Base-by-base conservation (phyloP, 1,284 basidiomycete species). In the Gymnopus androsaceus region DNA sequence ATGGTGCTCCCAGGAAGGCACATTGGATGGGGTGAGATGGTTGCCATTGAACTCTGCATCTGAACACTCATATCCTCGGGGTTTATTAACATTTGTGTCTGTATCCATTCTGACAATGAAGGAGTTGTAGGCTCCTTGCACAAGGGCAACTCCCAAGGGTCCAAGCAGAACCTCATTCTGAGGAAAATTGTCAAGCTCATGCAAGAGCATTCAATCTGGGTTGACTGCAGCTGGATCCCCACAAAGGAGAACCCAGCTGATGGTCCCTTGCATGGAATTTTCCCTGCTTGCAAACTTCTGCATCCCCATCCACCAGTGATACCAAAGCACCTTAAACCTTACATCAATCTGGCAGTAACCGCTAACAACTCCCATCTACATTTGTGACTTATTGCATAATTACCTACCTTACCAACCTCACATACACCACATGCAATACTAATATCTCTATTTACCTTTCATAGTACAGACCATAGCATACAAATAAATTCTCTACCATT, bases 21-120 rank as follows among this genome's bases (percentile, higher is more conserved):
- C 55, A 74, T 72, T 15, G 65, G 67, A 1, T 75, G 72, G 72
- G 72, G 67, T 0, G 72, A 75, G 52, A 67, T 68, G 56, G 61
- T 72, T 0, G 71, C 63, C 0, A 50, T 72, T 8, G 67, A 74
- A 50, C 58, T 74, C 3, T 60, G 61, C 1, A 34, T 66, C 1
- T 45, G 47, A 0, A 37, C 50, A 1, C 21, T 59, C 0, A 49
- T 61, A 8, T n/a, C 54, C 8, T 11, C 47, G 0, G 59, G 64
- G 0, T 38, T 61, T 40, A 33, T 17, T 1, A 44, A 64, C 34
- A 21, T 31, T 12, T 59, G 61, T n/a, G 50, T 74, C 19, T 37
- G 54, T 2, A 38, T 73, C 9, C 59, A 59, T 14, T 72, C 70
- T 0, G 70, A 75, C 51, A 75, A 74, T 56, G 49, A 54, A 21